A percentile compares a stretch with the other conserved stretches of the same genome.
phyloP scores from a whole-genome alignment of 495 filamentous ascomycete genomes.

The Sabuloglossum arenarium region DNA sequence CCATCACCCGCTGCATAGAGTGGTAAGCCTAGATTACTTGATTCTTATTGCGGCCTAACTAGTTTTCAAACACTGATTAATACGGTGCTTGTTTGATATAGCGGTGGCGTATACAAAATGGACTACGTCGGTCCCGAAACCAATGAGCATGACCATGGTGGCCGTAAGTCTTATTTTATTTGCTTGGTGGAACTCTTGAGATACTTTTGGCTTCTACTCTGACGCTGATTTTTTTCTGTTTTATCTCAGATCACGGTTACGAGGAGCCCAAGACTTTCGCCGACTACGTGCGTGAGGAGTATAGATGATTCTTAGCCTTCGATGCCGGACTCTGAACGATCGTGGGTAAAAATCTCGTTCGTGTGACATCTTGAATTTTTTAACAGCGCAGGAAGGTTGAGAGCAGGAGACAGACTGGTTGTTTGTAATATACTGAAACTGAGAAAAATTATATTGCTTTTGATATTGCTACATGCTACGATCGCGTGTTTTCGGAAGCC shows the following conservation, averaged over 20 bases:
- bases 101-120: constrained; percentile 89
- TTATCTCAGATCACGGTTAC: constrained; percentile 27
- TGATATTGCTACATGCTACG: background rate
- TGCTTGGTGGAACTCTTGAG: too few relatives aligned
- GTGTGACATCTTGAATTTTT: too few relatives aligned
- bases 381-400: too few relatives aligned
- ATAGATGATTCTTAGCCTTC: constrained; percentile 63
- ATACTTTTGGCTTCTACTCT: background rate
- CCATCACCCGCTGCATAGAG: constrained; percentile 81
- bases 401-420: background rate
- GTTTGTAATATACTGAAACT: background rate
- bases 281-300: constrained; percentile 81
- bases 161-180: constrained; percentile 3
- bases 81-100: background rate
- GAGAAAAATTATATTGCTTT: background rate
- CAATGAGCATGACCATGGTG: constrained; percentile 26
- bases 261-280: constrained; percentile 82
- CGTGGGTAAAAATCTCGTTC: too few relatives aligned
- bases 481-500: too few relatives aligned
- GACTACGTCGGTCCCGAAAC: constrained; percentile 73
- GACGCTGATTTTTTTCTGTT: constrained; percentile 1
- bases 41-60: background rate
- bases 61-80: background rate
- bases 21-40: constrained; percentile 36
- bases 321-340: too few relatives aligned